Conservation (phyloP, 2,329 filamentous ascomycete genomes). For the Eutypella sp. region DNA sequence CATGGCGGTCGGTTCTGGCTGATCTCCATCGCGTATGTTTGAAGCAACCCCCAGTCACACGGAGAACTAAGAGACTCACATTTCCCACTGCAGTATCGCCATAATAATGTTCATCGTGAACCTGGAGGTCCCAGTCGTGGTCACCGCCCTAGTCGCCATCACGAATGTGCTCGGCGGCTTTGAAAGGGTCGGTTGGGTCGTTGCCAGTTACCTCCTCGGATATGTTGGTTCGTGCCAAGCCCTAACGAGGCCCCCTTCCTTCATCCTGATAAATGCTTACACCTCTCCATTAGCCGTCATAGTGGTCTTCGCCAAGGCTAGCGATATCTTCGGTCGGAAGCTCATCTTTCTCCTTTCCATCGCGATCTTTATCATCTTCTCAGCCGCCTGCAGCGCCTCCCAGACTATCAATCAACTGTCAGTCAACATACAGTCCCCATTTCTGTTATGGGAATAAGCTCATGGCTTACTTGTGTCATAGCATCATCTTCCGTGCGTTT, state of each 20-base stretch:
- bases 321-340: conserved; percentile 11
- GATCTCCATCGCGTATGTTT: conserved; percentile 6
- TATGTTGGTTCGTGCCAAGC: conserved; percentile 13
- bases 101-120: conserved; percentile 16
- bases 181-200: conserved; percentile 9
- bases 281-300: conserved; percentile 3
- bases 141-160: conserved; percentile 14
- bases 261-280: not conserved
- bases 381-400: conserved; percentile 6
- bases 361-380: conserved; percentile 8
- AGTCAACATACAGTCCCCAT: not conserved
- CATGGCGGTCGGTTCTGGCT: conserved; percentile 9
- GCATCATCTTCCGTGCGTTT: conserved; percentile 9
- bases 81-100: conserved; percentile 5
- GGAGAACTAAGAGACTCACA: not conserved
- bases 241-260: not conserved
- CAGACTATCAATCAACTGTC: conserved; percentile 12
- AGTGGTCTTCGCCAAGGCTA: conserved; percentile 10
- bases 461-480: not conserved
- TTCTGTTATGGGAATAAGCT: not conserved
- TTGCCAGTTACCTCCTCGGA: conserved; percentile 15
- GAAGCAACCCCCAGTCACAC: not conserved
- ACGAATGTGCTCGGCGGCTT: conserved; percentile 11
- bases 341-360: conserved; percentile 1
- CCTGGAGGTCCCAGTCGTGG: conserved; percentile 14